Base-by-base conservation (phyloP, 306 rosid species). In the Aeschynomene evenia region DNA sequence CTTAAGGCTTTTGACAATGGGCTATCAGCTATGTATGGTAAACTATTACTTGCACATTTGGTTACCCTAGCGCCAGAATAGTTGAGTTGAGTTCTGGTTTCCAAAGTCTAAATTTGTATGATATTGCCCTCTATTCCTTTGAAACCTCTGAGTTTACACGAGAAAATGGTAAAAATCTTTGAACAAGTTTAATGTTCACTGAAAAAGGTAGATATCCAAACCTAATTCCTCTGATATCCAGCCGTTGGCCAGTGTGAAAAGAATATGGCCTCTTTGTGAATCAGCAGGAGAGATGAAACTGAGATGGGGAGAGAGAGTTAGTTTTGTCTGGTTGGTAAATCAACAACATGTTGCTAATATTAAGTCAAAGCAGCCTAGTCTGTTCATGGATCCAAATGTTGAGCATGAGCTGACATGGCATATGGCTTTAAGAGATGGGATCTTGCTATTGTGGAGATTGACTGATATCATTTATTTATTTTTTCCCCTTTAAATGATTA, bases 351-450 rank as follows among this genome's bases (percentile, higher is more conserved):
- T 53, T 50, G 24, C 40, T 36, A 13, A 70, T 70, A 70, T 19
- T 28, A 69, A 18, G 58, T 43, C 54, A 36, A 49, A 23, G 62
- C 16, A 49, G 23, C 55, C 15, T 36, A 39, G 15, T 40, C 54
- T 39, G 53, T 52, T 63, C 63, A 21, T 52, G 24, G 50, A 40
- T 63, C 71, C 16, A 16, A 43, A 63, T 46, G 73, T 36, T 12
- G 13, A 77, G 66, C 67, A 63, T 34, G 54, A 20, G 14, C 10
- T 22, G 31, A 37, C 26, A 22, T 45, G 52, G 7, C 28, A 31
- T 70, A 24, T 53, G 68, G 68, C 34, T 70, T 37, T 1, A 55
- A 63, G 55, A 43, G 46, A 77, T 55, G 24, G 43, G 54, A 55
- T 77, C 22, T 45, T 23, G 48, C 53, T 24, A 13, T 49, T 74